Conservation (phyloP, 345 rosid species). For the Sisymbrium altissimum region DNA sequence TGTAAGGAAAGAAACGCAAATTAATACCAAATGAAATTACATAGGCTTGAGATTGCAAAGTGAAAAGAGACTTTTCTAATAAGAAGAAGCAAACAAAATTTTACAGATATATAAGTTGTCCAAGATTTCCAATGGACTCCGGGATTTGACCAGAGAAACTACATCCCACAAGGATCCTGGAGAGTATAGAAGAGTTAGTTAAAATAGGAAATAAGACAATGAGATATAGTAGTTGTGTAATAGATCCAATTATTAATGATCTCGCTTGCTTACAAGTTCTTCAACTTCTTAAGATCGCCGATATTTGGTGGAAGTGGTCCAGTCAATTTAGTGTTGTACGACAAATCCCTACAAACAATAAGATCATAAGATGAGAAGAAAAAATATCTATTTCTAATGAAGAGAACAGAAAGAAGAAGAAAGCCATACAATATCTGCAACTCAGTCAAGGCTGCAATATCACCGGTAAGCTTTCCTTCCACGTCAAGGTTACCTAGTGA, state of each 20-base stretch:
- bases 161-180: slow-evolving; percentile 76
- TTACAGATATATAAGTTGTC: slow-evolving; percentile 55
- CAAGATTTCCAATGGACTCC: slow-evolving; percentile 55
- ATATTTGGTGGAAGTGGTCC: slow-evolving; percentile 70
- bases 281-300: slow-evolving; percentile 53
- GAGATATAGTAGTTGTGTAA: neutral
- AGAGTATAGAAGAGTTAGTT: neutral
- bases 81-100: slow-evolving; percentile 7
- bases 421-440: slow-evolving; percentile 58
- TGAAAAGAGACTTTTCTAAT: neutral
- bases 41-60: neutral
- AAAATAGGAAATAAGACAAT: neutral
- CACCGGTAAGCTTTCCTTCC: slow-evolving; percentile 54
- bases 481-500: slow-evolving; percentile 50
- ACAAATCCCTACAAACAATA: slow-evolving; percentile 65
- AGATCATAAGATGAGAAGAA: slow-evolving; percentile 4
- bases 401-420: neutral
- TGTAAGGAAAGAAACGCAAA: slow-evolving; percentile 31
- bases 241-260: slow-evolving; percentile 8
- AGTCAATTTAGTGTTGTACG: slow-evolving; percentile 51
- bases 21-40: neutral
- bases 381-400: neutral
- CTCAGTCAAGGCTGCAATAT: slow-evolving; percentile 54
- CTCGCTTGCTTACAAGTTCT: slow-evolving; percentile 54
- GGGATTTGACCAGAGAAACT: slow-evolving; percentile 71